Percentiles rank a stretch among this genome's conserved stretches.
These are phyloP conservation scores for Kingdonia uniflora DNA, from an alignment of 164 flowering plant species.

Conservation along the genomic window DNA sequence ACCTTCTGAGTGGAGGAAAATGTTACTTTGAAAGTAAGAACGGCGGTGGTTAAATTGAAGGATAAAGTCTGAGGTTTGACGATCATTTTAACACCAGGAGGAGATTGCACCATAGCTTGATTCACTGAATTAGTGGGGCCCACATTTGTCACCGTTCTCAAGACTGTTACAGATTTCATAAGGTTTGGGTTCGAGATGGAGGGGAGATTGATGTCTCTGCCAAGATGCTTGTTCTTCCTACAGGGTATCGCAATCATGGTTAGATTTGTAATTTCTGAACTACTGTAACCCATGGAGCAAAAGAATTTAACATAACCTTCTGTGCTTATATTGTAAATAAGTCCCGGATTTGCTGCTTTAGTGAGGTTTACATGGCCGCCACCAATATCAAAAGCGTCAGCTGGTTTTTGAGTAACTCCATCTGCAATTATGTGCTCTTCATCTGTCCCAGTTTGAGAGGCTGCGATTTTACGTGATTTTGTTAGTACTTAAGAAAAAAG, in stretches of 20 bases:
- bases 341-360: conserved; percentile 38
- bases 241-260: conserved; percentile 12
- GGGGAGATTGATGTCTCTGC: conserved; percentile 33
- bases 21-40: conserved; percentile 19
- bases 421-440: conserved; percentile 13
- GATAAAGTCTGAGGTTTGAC: conserved; percentile 21
- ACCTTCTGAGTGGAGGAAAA: conserved; percentile 15
- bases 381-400: conserved; percentile 35
- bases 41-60: conserved; percentile 17
- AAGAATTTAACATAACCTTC: conserved; percentile 27
- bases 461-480: conserved; percentile 9
- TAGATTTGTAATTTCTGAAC: conserved; percentile 13
- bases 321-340: conserved; percentile 15
- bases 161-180: conserved; percentile 19
- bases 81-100: conserved; percentile 17
- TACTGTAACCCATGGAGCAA: conserved; percentile 28
- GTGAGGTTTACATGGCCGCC: conserved; percentile 31
- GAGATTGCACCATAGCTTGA: conserved; percentile 19
- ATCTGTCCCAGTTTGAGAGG: conserved; percentile 1
- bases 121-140: conserved; percentile 28
- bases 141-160: conserved; percentile 38
- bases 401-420: conserved; percentile 22
- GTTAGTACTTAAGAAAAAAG: no score
- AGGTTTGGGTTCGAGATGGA: conserved; percentile 41
- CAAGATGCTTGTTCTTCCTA: background rate